phyloP scores from a whole-genome alignment of 352 stramenopile species.

The Pythium dissimile region DNA sequence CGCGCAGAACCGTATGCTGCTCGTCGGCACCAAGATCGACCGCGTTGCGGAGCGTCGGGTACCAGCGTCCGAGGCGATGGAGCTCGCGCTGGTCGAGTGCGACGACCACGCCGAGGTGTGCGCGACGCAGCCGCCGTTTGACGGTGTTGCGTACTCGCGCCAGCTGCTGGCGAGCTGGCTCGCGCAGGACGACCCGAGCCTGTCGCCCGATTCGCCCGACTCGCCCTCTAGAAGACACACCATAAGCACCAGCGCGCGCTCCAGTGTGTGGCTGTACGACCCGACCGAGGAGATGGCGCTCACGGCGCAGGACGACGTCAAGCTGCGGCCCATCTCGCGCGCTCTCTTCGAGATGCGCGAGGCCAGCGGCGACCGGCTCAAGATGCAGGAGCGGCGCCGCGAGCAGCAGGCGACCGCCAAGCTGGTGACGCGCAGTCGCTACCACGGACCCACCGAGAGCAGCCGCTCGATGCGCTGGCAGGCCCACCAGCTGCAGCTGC shows the following conservation, averaged over 20 bases:
- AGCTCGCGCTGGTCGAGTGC: conserved; percentile 46
- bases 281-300: conserved; percentile 37
- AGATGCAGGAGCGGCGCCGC: conserved; percentile 46
- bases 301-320: conserved; percentile 41
- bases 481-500: conserved; percentile 56
- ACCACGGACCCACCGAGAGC: conserved; percentile 77
- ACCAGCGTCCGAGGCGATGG: conserved; percentile 29
- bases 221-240: conserved; percentile 8
- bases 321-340: conserved; percentile 68
- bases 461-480: conserved; percentile 77
- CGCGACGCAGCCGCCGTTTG: conserved; percentile 15
- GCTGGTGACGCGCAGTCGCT: conserved; percentile 62
- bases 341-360: conserved; percentile 75
- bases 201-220: conserved; percentile 2
- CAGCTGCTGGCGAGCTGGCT: conserved; percentile 26
- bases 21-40: conserved; percentile 61
- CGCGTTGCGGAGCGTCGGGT: conserved; percentile 31
- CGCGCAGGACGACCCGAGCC: neutral
- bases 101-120: conserved; percentile 59
- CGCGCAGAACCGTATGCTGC: conserved; percentile 6
- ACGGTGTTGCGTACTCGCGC: conserved; percentile 23
- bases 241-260: conserved; percentile 27
- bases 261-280: conserved; percentile 67
- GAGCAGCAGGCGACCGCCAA: conserved; percentile 50
- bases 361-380: conserved; percentile 55